Evolutionary conservation across 2,329 filamentous ascomycete genomes (phyloP).

Genomic region (Huntiella abstrusa): DNA sequence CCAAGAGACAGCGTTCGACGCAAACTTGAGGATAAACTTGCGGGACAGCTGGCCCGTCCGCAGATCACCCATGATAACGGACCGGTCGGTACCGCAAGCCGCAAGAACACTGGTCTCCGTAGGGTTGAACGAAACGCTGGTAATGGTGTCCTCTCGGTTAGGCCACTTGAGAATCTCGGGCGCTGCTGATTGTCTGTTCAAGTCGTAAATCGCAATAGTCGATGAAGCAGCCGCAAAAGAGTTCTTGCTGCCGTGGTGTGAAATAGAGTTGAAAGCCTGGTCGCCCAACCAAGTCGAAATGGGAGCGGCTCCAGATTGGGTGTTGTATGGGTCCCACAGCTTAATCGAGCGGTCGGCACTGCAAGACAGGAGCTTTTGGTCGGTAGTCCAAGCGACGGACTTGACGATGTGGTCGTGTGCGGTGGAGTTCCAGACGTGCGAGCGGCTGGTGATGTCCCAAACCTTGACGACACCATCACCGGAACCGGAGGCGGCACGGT

Average conservation of each 20-base stretch:
- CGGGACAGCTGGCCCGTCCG: slow-evolving; percentile 68
- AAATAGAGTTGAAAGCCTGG: slow-evolving; percentile 64
- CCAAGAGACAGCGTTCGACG: slow-evolving; percentile 72
- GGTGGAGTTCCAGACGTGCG: slow-evolving; percentile 57
- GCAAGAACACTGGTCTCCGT: slow-evolving; percentile 82
- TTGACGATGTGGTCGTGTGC: slow-evolving; percentile 93
- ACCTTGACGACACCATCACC: slow-evolving; percentile 90
- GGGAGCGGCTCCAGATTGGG: slow-evolving; percentile 47
- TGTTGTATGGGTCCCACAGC: slow-evolving; percentile 76
- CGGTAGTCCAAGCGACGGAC: slow-evolving; percentile 72
- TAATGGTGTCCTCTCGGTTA: slow-evolving; percentile 78
- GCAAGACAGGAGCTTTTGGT: slow-evolving; percentile 71
- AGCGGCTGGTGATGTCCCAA: slow-evolving; percentile 57
- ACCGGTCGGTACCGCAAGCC: slow-evolving; percentile 68
- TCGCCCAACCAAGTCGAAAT: slow-evolving; percentile 69
- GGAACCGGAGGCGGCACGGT: slow-evolving; percentile 62
- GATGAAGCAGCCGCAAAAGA: slow-evolving; percentile 65
- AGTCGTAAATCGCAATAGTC: slow-evolving; percentile 73
- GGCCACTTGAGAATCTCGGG: slow-evolving; percentile 77
- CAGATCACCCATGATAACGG: slow-evolving; percentile 78
- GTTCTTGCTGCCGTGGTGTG: slow-evolving; percentile 61
- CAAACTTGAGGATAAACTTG: slow-evolving; percentile 63
- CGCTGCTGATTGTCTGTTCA: slow-evolving; percentile 60
- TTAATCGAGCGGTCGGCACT: slow-evolving; percentile 76
- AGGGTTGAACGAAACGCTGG: slow-evolving; percentile 73